Conservation (phyloP, 208 protist species). For the Leptomonas seymouri region DNA sequence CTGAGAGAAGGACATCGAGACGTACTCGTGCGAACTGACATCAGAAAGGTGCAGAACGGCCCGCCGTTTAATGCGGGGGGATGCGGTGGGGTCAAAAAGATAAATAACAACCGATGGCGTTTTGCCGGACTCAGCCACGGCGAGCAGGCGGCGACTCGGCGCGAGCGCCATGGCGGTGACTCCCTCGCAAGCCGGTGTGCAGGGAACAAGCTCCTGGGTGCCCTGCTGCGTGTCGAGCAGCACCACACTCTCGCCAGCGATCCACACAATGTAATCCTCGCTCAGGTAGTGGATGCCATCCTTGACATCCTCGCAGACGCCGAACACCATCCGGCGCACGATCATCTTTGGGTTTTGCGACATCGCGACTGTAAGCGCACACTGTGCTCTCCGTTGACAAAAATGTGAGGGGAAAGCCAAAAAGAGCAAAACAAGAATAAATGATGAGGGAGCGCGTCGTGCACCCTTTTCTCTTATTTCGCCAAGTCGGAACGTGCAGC, state of each 20-base stretch:
- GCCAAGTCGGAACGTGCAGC: no score
- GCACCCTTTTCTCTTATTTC: no score
- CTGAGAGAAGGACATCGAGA: constrained; percentile 91
- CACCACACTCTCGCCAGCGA: constrained; percentile 91
- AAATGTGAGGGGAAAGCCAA: not conserved
- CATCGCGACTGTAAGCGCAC: constrained; percentile 21
- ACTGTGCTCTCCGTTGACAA: not conserved
- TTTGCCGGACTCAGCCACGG: constrained; percentile 93
- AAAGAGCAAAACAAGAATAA: constrained; percentile 6
- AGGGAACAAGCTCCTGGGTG: constrained; percentile 90
- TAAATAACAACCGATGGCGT: constrained; percentile 90
- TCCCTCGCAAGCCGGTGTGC: constrained; percentile 82
- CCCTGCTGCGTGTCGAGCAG: constrained; percentile 92
- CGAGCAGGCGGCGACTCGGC: constrained; percentile 91
- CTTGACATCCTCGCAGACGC: constrained; percentile 91
- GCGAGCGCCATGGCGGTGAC: constrained; percentile 92
- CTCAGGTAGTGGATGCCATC: constrained; percentile 95
- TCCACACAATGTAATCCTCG: constrained; percentile 93
- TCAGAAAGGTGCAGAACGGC: constrained; percentile 84
- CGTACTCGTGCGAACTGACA: constrained; percentile 83
- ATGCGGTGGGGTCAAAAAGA: constrained; percentile 82
- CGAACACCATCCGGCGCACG: constrained; percentile 92
- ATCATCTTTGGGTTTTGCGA: constrained; percentile 76
- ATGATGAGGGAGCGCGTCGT: no score
- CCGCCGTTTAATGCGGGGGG: constrained; percentile 83